Evolutionary conservation across 202 grass and related monocot genomes (phyloP).

Genomic region (Cymbopogon flexuosus): DNA sequence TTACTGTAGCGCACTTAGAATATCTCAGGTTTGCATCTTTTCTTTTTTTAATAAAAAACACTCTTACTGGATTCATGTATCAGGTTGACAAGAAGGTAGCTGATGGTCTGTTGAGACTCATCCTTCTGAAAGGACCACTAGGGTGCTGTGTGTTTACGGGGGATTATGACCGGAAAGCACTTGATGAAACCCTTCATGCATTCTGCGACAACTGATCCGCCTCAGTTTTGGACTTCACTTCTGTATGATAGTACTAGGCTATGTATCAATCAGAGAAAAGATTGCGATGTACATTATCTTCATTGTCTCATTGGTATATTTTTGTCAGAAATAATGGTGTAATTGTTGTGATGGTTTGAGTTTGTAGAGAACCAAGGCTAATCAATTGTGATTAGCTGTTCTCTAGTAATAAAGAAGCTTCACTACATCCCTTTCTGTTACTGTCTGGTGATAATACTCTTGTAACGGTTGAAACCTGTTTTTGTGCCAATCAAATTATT

Average conservation of each 20-base stretch:
- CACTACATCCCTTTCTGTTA: neutral
- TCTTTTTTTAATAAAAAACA: neutral
- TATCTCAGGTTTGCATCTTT: neutral
- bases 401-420: constrained; percentile 6
- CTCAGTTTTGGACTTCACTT: neutral
- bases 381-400: neutral
- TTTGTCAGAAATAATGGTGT: constrained; percentile 30
- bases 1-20: neutral
- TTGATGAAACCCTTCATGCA: constrained; percentile 74
- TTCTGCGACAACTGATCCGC: constrained; percentile 65
- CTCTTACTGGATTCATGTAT: constrained; percentile 21
- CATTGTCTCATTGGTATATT: neutral
- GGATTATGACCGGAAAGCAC: constrained; percentile 68
- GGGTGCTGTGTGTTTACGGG: constrained; percentile 90
- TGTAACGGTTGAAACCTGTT: neutral
- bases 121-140: constrained; percentile 82
- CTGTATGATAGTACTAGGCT: constrained; percentile 39
- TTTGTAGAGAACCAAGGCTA: neutral
- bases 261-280: constrained; percentile 15
- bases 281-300: constrained; percentile 6
- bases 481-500: neutral
- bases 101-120: constrained; percentile 88
- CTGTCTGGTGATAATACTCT: neutral
- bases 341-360: neutral
- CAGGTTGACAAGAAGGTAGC: constrained; percentile 99